These are phyloP conservation scores for Calocybe gangraenosa DNA, from an alignment of 768 basidiomycete species.

Conservation along the genomic window DNA sequence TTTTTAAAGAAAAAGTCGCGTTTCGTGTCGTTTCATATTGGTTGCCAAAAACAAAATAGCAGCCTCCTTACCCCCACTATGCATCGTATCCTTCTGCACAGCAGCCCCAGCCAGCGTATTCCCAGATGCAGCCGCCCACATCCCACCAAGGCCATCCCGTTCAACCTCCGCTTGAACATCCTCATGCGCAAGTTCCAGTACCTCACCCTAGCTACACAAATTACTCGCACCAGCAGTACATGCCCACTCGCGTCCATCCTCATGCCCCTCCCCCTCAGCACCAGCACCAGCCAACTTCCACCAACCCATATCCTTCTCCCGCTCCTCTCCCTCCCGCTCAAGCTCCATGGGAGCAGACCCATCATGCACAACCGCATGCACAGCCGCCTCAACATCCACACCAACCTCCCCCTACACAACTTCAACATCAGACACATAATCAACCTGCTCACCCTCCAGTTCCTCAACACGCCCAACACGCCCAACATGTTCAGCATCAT, in stretches of 20 bases:
- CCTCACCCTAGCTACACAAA: conserved; percentile 32
- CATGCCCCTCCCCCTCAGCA: conserved; percentile 29
- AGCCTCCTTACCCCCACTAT: conserved; percentile 40
- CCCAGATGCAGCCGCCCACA: conserved; percentile 26
- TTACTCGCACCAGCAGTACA: conserved; percentile 28
- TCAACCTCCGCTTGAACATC: conserved; percentile 37
- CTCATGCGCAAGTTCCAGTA: conserved; percentile 33
- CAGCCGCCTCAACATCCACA: conserved; percentile 22
- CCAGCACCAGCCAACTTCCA: conserved; percentile 31
- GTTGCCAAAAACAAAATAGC: no score
- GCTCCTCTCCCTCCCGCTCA: conserved; percentile 38
- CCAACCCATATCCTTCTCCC: conserved; percentile 43
- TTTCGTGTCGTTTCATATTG: conserved; percentile 8
- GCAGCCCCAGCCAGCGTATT: conserved; percentile 28
- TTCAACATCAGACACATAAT: conserved; percentile 13
- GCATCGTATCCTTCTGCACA: conserved; percentile 35
- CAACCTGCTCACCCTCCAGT: conserved; percentile 1
- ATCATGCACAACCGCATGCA: conserved; percentile 23
- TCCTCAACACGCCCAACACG: conserved; percentile 13
- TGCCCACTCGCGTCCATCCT: conserved; percentile 27
- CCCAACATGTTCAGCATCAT: conserved; percentile 14
- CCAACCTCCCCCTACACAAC: conserved; percentile 18
- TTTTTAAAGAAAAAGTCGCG: background rate
- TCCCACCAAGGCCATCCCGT: conserved; percentile 22
- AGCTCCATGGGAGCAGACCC: conserved; percentile 34